phyloP scores from a whole-genome alignment of 1,139 yeast species.

The Yarrowia galli region DNA sequence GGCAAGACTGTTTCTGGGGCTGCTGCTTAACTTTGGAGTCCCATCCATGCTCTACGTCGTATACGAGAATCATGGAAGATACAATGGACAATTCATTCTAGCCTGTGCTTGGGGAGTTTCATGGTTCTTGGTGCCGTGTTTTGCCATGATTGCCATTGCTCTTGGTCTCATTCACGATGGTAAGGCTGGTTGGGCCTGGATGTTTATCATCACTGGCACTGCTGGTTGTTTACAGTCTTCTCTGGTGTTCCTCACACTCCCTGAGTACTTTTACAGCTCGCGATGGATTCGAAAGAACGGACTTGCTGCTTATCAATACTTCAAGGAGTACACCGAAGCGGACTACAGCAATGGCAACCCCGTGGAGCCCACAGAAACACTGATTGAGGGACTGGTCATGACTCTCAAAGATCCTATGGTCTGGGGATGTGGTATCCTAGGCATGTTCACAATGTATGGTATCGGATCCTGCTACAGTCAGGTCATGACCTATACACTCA shows the following conservation, averaged over 20 bases:
- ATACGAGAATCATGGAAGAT: conserved; percentile 11
- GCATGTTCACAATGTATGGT: conserved; percentile 5
- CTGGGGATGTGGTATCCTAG: background rate
- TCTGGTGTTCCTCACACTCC: background rate
- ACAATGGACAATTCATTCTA: conserved; percentile 9
- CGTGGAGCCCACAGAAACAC: conserved; percentile 10
- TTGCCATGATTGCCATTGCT: conserved; percentile 17
- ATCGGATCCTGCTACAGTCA: background rate
- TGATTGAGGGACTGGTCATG: background rate
- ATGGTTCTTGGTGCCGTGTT: conserved; percentile 14
- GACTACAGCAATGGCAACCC: conserved; percentile 12
- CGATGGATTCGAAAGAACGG: conserved; percentile 14
- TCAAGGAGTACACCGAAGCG: conserved; percentile 10
- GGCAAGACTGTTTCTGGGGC: conserved; percentile 2
- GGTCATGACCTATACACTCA: background rate
- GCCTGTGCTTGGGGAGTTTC: conserved; percentile 25
- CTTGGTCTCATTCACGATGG: conserved; percentile 28
- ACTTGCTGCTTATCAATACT: background rate
- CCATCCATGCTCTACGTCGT: conserved; percentile 8
- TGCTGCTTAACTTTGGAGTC: conserved; percentile 9
- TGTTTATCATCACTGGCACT: conserved; percentile 13
- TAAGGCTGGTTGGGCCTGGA: conserved; percentile 20
- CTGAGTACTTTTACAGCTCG: conserved; percentile 8
- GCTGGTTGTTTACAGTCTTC: conserved; percentile 7
- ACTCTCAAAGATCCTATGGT: conserved; percentile 15